Conservation (phyloP, 140 eudicot genomes). For the Erigeron philadelphicus region DNA sequence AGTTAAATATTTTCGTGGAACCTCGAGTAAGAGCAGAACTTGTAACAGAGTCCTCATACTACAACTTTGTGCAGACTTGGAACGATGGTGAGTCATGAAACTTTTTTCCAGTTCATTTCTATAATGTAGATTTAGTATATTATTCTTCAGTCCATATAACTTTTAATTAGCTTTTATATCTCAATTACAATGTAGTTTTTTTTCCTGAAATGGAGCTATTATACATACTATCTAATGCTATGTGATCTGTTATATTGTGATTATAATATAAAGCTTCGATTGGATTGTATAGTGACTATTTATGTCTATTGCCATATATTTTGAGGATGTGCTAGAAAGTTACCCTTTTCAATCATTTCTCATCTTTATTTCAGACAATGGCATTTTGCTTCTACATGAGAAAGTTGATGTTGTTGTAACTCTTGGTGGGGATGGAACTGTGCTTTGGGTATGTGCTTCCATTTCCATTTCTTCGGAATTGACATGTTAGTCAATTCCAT, state of each 20-base stretch:
- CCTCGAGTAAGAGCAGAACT: slow-evolving; percentile 88
- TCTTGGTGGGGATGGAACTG: slow-evolving; percentile 99
- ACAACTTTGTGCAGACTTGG: slow-evolving; percentile 85
- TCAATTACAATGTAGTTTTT: neutral
- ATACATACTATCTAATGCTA: neutral
- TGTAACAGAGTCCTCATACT: slow-evolving; percentile 60
- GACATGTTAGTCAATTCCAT: neutral
- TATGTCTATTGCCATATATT: slow-evolving; percentile 7
- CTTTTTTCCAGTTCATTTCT: slow-evolving; percentile 10
- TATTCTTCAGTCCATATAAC: neutral
- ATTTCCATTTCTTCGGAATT: slow-evolving; percentile 11
- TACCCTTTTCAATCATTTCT: slow-evolving; percentile 16
- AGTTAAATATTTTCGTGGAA: slow-evolving; percentile 63
- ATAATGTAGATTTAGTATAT: neutral
- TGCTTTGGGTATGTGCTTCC: slow-evolving; percentile 81
- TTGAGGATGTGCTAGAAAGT: slow-evolving; percentile 24
- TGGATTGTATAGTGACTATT: neutral
- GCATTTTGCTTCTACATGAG: slow-evolving; percentile 59
- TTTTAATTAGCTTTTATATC: neutral
- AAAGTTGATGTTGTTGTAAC: slow-evolving; percentile 93
- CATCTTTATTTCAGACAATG: slow-evolving; percentile 47
- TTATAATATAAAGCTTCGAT: neutral
- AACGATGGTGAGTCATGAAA: slow-evolving; percentile 50
- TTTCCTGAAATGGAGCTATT: slow-evolving; percentile 1
- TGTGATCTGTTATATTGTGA: neutral